Base-by-base conservation (phyloP, 148 eudicot genomes). In the Rhododendron molle region DNA sequence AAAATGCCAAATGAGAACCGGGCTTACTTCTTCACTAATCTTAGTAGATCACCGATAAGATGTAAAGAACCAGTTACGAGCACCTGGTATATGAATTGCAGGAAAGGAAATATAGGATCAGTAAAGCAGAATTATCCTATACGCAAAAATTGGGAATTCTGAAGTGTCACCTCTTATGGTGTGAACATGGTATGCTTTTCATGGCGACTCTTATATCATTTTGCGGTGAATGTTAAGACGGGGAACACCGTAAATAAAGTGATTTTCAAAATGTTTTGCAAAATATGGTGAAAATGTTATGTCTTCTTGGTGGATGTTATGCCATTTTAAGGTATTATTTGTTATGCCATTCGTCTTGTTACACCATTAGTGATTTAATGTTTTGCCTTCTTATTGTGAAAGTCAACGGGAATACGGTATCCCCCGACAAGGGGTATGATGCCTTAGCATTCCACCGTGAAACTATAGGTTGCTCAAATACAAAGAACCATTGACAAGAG, bases 11-110 rank as follows among this genome's bases (percentile, higher is more conserved):
- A 38, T 34, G 60, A 34, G 38, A 44, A 46, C 2, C 26, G n/a
- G n/a, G n/a, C n/a, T 91, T 89, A 95, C 89, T 94, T 94, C 94
- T 92, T 96, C 85, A 94, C 85, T 87, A 95, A 74, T 90, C 93
- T 91, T 88, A 96, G 85, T 18, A 93, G 94, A 84, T 96, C 99
- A 20, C 99, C 99, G 43, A 96, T 91, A 83, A 96, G 91, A 91
- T 96, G 99, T 81, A 96, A 86, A 76, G 99, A 96, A 76, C 98
- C 99, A 9, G 97, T 92, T 21, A 96, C 99, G 38, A 96, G 93
- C 85, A 96, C 99, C 99, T 95, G 90, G 85, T 32, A 56, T 44
- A 83, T 52, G 36, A 72, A 84, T 54, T 40, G 10, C 73, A 44
- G 43, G 28, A 71, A 56, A 46, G 18, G 15, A 67, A 30, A 72